Evolutionary conservation across 1,139 yeast species (phyloP), one percentile per base, ranked within the genome.

Genomic region (Blastobotrys ciferrii): DNA sequence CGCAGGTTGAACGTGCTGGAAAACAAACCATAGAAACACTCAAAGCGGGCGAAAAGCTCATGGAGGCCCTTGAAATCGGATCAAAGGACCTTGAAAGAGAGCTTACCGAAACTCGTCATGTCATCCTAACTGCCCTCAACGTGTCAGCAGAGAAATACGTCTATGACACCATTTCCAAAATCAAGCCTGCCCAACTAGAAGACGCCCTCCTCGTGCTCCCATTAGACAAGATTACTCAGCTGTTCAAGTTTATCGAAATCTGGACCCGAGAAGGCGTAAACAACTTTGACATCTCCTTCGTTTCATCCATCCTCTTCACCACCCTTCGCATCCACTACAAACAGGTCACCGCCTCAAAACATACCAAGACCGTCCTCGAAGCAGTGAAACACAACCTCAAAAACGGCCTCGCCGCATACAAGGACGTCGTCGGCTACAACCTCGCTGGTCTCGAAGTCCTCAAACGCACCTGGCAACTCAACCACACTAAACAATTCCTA

Each of bases 121-220:
- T 95, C 2, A 74, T 92, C 20, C 73, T 92, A 44, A 70, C 78
- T 45, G 94, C 95, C 1, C 74, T 84, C 57, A 78, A 80, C 44
- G 75, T 85, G 57, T 69, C 79, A 2, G 96, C 97, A 0, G 87
- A 82, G 53, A 80, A 81, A 53, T 84, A 92, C 61, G 92, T 92
- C 19, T 74, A 91, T 69, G 83, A 82, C 46, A 82, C 82, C 0
- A 66, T 91, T 25, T 65, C 72, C 38, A 80, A 80, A 60, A 87
- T 92, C 66, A 84, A 77, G 59, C 80, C 96, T 0, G 78, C 95
- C 0, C 96, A 92, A 61, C 70, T 92, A 42, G 97, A 91, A 60
- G 98, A 92, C 68, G 96, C 98, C 0, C 74, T 92, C 49, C 71
- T 92, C 46, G 95, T 94, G 1, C 72, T 92, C 49, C 97, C 98